Evolutionary conservation across 495 filamentous ascomycete species (phyloP), one percentile per base, ranked within the genome.

Genomic region (Penicillium pancosmium): DNA sequence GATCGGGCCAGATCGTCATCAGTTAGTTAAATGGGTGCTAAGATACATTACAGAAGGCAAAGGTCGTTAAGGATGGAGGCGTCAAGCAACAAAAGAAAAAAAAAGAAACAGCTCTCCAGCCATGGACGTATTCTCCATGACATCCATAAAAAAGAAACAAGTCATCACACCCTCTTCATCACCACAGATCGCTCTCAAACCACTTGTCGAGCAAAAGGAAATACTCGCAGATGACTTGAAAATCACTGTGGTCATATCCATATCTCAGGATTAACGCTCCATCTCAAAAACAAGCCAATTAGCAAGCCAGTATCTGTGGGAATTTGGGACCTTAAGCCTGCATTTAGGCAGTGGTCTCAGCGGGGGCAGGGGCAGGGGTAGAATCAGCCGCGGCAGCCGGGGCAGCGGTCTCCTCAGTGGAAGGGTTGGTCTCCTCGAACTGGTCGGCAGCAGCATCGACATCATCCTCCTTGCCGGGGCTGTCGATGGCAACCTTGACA

Each of bases 401-500:
- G 40, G 65, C 59, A 44, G 64, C 36, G 62, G 71, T 77, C 65
- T 78, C 72, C 64, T 74, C 67, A 15, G 74, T 70, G n/a, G 78
- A 66, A 57, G 73, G 57, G 48, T 73, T 67, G 47, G 69, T 65
- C 64, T 81, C 73, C 48, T 78, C 77, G 50, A 71, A 69, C 63
- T 79, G 73, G 57, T 78, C 80, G 52, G 80, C 78, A 52, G 82
- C 79, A 69, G 90, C 86, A 65, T 92, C 84, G 72, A 91, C 88
- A 63, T 94, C 89, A 56, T 98, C 94, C 68, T 96, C 93, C 86
- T 98, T 98, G 77, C 94, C 92, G 59, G 94, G 94, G 85, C 92
- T 97, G 78, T 98, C 94, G 68, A 98, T 98, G 73, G 94, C 94
- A 64, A 98, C 91, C 89, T 98, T 98, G 80, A 98, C 94, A 60